phyloP scores from a whole-genome alignment of 140 eudicot species.

The Anethum foeniculum region DNA sequence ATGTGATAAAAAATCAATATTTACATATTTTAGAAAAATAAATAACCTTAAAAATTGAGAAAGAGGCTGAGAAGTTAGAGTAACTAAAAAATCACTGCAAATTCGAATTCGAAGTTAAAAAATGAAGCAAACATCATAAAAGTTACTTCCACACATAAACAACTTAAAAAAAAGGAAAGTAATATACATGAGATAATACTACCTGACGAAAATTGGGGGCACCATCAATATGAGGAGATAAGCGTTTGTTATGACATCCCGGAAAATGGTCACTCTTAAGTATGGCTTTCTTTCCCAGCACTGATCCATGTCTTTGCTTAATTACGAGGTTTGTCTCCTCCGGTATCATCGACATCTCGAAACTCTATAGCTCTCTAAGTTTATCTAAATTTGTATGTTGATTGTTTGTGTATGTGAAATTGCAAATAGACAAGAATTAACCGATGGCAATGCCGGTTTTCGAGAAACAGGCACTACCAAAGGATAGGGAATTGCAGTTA shows the following conservation, averaged over 20 bases:
- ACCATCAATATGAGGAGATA: constrained; percentile 82
- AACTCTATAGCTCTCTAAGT: neutral
- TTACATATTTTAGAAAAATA: no score
- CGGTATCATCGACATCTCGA: constrained; percentile 58
- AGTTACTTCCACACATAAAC: neutral
- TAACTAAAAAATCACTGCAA: no score
- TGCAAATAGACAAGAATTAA: neutral
- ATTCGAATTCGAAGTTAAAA: neutral
- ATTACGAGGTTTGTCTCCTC: constrained; percentile 85
- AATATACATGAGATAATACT: neutral
- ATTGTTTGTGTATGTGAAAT: neutral
- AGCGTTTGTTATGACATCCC: constrained; percentile 91
- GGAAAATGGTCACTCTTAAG: constrained; percentile 98
- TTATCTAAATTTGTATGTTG: neutral
- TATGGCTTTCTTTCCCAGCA: constrained; percentile 86
- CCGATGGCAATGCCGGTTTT: neutral
- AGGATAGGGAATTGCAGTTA: neutral
- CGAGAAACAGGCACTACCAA: neutral
- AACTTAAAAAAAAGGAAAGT: no score
- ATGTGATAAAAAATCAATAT: no score
- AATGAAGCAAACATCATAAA: neutral
- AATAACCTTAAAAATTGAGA: no score
- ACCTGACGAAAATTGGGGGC: constrained; percentile 98
- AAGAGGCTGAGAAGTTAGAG: neutral
- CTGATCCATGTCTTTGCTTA: constrained; percentile 88